phyloP scores from a whole-genome alignment of 164 flowering plant genomes.

The Malania oleifera region DNA sequence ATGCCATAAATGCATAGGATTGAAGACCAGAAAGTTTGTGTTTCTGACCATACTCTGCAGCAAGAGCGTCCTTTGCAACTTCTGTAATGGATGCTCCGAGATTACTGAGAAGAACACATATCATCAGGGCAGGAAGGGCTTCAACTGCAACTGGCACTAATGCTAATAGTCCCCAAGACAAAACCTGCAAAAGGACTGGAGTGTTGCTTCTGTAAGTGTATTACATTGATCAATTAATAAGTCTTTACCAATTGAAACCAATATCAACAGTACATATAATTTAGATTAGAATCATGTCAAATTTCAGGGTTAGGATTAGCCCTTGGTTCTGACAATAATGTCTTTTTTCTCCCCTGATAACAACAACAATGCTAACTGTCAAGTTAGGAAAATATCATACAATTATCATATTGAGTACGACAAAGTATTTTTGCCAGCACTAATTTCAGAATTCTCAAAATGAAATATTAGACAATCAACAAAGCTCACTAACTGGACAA shows the following conservation, averaged over 20 bases:
- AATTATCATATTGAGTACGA: too few relatives aligned
- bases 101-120: constrained; percentile 69
- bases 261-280: not conserved
- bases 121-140: constrained; percentile 52
- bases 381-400: too few relatives aligned
- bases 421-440: too few relatives aligned
- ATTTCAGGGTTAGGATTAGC: too few relatives aligned
- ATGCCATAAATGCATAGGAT: constrained; percentile 78
- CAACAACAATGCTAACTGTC: too few relatives aligned
- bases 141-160: constrained; percentile 42
- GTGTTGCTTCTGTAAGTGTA: constrained; percentile 15
- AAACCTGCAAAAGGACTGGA: constrained; percentile 68
- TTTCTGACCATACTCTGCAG: constrained; percentile 71
- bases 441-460: too few relatives aligned
- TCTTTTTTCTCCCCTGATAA: too few relatives aligned
- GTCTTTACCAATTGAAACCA: not conserved
- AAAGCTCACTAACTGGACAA: too few relatives aligned
- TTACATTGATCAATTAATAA: not conserved
- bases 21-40: constrained; percentile 58
- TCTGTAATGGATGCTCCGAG: constrained; percentile 86
- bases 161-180: constrained; percentile 78
- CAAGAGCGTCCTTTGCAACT: constrained; percentile 85
- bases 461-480: too few relatives aligned
- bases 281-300: too few relatives aligned
- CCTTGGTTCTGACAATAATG: too few relatives aligned